Evolutionary conservation across 2,329 filamentous ascomycete species (phyloP).

Genomic region (Alternaria panax): DNA sequence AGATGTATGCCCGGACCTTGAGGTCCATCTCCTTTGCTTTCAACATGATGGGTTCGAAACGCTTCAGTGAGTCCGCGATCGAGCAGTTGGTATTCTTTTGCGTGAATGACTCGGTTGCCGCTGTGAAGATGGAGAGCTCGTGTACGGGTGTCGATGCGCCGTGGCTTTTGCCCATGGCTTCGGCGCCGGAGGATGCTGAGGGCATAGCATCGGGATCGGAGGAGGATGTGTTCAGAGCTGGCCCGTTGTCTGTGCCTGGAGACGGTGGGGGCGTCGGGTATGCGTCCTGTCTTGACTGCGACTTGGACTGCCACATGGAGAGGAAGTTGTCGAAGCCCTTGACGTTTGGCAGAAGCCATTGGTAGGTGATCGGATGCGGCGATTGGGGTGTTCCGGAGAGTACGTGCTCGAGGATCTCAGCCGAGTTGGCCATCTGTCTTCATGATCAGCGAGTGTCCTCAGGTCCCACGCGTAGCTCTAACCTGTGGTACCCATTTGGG

Average conservation of each 20-base stretch:
- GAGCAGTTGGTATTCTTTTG: conserved; percentile 83
- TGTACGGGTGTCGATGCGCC: conserved; percentile 24
- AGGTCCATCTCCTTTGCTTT: conserved; percentile 70
- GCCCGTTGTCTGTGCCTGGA: conserved; percentile 46
- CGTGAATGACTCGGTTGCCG: conserved; percentile 81
- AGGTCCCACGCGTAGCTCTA: background rate
- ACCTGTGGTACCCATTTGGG: conserved; percentile 88
- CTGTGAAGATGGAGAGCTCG: conserved; percentile 81
- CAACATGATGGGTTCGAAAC: conserved; percentile 74
- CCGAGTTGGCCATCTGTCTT: conserved; percentile 77
- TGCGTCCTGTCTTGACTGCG: conserved; percentile 50
- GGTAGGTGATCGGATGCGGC: conserved; percentile 69
- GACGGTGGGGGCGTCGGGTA: conserved; percentile 57
- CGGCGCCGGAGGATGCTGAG: conserved; percentile 43
- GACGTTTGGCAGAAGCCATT: conserved; percentile 80
- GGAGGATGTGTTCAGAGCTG: conserved; percentile 54
- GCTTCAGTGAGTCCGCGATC: conserved; percentile 74
- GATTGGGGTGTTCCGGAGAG: conserved; percentile 65
- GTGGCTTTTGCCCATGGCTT: conserved; percentile 41
- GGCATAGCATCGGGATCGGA: conserved; percentile 54
- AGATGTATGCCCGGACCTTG: conserved; percentile 80
- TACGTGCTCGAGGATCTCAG: conserved; percentile 74
- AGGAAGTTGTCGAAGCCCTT: conserved; percentile 73
- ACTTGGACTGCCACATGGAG: conserved; percentile 58
- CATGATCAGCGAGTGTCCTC: conserved; percentile 50